Base-by-base conservation (phyloP, 345 rosid species). In the Punica granatum region DNA sequence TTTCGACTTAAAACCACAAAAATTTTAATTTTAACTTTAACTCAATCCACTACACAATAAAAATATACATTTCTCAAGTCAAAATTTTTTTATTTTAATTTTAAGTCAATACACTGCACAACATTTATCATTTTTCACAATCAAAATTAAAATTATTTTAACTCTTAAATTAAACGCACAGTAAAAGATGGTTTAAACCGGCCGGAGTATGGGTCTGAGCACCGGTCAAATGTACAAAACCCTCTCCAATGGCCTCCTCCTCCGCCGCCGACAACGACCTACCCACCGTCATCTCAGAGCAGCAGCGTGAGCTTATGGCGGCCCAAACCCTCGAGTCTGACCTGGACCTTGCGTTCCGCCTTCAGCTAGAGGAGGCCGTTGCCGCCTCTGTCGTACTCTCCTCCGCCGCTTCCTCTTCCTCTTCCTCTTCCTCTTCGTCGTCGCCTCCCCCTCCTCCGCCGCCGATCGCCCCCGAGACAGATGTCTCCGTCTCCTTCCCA, bases 341-440 rank as follows among this genome's bases (percentile, higher is more conserved):
- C 58, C 71, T 65, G 44, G 86, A 87, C 63, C 64, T 73, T 19
- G 90, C 92, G 62, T 85, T 61, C 77, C 69, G 72, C 12, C 84
- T 87, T 69, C 92, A 87, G 75, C 75, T 85, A 60, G 73, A 83
- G 62, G 90, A 83, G 70, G 87, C 87, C 33, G 60, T 85, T 31
- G 34, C 78, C 69, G 85, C 85, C 53, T 85, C 87, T 30, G 77
- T 82, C 69, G 63, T 67, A 65, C 26, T 60, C 68, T 30, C 61
- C 33, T 26, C 73, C 8, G 70, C 76, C 58, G 11, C 49, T 3
- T 64, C 80, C 39, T 44, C 72, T 16, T 54, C 73, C 35, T 64
- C 74, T 15, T 65, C 75, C 48, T 25, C 70, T 0, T 41, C 78
- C 0, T 64, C 60, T 3, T 30, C 63, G 13, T 41, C 49, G 53